Conservation (phyloP, 2,329 filamentous ascomycete genomes). For the Colletotrichum brevisporum region DNA sequence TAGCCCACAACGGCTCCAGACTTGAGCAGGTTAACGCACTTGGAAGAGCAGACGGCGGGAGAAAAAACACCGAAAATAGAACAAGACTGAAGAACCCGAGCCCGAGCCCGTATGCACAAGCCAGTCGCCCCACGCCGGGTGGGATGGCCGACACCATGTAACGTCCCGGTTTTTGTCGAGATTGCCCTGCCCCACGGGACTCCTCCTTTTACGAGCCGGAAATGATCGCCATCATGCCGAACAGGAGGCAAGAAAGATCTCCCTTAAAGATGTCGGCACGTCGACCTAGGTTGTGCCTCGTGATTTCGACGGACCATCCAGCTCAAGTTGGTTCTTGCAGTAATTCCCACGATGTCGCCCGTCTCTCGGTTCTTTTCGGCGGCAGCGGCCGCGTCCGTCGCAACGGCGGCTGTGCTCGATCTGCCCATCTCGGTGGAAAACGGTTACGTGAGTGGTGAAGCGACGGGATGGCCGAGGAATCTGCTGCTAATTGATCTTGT, state of each 20-base stretch:
- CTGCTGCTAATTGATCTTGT: neutral
- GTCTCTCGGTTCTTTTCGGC: constrained; percentile 28
- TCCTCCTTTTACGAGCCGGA: constrained; percentile 24
- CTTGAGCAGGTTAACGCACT: neutral
- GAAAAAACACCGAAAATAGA: constrained; percentile 18
- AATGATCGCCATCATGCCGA: constrained; percentile 18
- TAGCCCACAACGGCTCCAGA: neutral
- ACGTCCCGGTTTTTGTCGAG: constrained; percentile 19
- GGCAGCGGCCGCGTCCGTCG: constrained; percentile 27
- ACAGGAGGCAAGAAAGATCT: neutral
- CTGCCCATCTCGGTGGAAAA: constrained; percentile 38
- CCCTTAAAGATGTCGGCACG: neutral
- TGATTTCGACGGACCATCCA: neutral
- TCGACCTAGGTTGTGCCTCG: neutral
- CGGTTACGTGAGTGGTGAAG: constrained; percentile 20
- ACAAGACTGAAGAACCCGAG: neutral
- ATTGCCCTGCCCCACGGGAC: constrained; percentile 25
- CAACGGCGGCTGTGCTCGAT: constrained; percentile 37
- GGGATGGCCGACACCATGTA: constrained; percentile 14
- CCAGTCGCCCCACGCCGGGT: constrained; percentile 10
- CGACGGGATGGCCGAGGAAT: fast-evolving
- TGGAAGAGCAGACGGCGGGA: neutral
- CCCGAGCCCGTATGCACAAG: constrained; percentile 19
- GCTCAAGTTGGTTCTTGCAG: constrained; percentile 3
- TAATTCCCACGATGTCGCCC: constrained; percentile 17